phyloP scores from a whole-genome alignment of 331 rosid species.

The Arachis monticola region DNA sequence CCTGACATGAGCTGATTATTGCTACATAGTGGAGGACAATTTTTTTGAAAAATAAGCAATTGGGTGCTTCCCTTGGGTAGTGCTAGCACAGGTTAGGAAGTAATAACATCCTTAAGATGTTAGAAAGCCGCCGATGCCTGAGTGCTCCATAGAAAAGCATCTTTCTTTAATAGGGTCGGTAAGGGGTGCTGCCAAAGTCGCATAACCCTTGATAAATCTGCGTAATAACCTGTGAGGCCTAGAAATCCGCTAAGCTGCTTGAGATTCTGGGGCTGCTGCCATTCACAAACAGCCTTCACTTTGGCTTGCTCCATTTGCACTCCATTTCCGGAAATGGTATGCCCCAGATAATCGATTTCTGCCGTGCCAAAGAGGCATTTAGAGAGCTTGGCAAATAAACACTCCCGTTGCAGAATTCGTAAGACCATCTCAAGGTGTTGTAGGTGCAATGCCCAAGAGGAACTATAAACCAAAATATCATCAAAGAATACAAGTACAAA shows the following conservation, averaged over 20 bases:
- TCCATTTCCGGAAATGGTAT: background rate
- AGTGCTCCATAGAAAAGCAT: background rate
- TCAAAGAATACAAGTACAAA: background rate
- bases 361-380: background rate
- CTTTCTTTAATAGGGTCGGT: background rate
- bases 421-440: background rate
- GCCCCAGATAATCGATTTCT: background rate
- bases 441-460: background rate
- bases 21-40: no score
- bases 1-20: no score
- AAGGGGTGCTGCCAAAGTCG: background rate
- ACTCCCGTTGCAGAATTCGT: background rate
- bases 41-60: no score
- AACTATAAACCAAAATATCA: background rate
- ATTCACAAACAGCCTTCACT: background rate
- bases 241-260: background rate
- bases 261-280: background rate
- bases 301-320: background rate
- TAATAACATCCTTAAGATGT: background rate
- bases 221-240: background rate
- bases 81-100: background rate
- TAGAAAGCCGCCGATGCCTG: background rate
- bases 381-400: background rate
- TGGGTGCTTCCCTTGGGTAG: no score
- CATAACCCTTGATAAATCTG: background rate